Base-by-base conservation (phyloP, 345 rosid species). In the Clausena lansium region DNA sequence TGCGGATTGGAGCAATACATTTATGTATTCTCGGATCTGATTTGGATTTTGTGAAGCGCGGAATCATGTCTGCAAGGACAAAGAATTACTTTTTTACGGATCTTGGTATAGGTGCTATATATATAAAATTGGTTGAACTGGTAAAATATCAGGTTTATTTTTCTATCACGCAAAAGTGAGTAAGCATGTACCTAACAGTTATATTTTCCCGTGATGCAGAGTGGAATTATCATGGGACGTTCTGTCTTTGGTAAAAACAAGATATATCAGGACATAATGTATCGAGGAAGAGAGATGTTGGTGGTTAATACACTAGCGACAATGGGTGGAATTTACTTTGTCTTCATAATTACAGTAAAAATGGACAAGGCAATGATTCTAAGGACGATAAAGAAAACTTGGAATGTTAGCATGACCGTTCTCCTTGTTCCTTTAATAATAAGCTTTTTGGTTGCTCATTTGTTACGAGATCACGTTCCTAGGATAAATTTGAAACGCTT, bases 141-240 rank as follows among this genome's bases (percentile, higher is more conserved):
- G 9, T 9, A 58, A 8, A 58, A 24, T 6, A 22, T 58, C 1
- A 14, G 47, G 10, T 25, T 60, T 25, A 1, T 25, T 15, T 45
- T 45, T 45, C 50, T 45, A 45, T 45, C 50, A 45, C 3, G 50
- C 4, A 45, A 45, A 45, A 45, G 50, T 45, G 50, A 45, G 50
- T 33, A 45, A 11, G 50, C 50, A 14, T 45, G 50, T 41, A 45
- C 50, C 50, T 45, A 15, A 27, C 65, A 61, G 14, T 28, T 19
- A 61, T 61, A 32, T 28, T 20, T 30, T 63, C 33, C 32, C 2
- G 6, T 63, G 20, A 57, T 67, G 14, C 70, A 81, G 86, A 67
- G 45, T 28, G 88, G 83, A 27, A 58, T 83, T 10, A 39, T 83
- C 19, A 24, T 85, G 52, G 85, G 87, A 33, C 88, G 82, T 0